Evolutionary conservation across 2,329 filamentous ascomycete species (phyloP), one percentile per base, ranked within the genome.

Genomic region (Cladophialophora chaetospira): DNA sequence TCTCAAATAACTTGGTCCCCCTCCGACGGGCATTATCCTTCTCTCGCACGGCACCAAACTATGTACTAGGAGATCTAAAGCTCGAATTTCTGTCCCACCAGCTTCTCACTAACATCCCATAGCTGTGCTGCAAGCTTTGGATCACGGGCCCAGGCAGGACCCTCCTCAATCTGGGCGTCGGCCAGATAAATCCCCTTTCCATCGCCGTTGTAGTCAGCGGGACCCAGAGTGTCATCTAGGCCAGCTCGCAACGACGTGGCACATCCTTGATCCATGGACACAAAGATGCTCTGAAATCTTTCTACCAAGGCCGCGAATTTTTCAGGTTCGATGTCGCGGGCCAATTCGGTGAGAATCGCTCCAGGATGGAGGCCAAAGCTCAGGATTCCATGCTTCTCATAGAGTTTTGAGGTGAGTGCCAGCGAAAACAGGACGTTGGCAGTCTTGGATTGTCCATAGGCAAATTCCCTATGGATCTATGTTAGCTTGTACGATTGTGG

Each of bases 371-470:
- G 64, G n/a, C 70, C 68, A 58, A 71, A 75, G 33, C 72, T 69
- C 28, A 65, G 66, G 29, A 77, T 63, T 5, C 73, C 73, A 44
- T 67, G 60, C 55, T 65, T 63, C 5, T 50, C 44, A 21, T 57
- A 59, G 4, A 62, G 43, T 13, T 26, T 29, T 19, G 49, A 11
- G 25, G 72, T 74, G 15, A 79, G 67, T 0, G 68, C 72, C 2
- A 75, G 60, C 1, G 73, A 68, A 60, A 75, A 75, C 31, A 80
- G 64, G 42, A 80, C 72, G 51, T 77, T 77, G n/a, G 76, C 77
- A 2, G 73, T 75, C 69, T 81, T 80, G 42, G 69, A 67, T 51
- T 79, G 75, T 3, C 72, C 76, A 63, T 80, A 80, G 2, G 71
- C 71, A 8, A 63, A n/a, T n/a, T n/a, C n/a, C n/a, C n/a, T n/a